These are phyloP conservation scores for Gamarada debralockiae DNA, from an alignment of 495 filamentous ascomycete species.

Conservation along the genomic window DNA sequence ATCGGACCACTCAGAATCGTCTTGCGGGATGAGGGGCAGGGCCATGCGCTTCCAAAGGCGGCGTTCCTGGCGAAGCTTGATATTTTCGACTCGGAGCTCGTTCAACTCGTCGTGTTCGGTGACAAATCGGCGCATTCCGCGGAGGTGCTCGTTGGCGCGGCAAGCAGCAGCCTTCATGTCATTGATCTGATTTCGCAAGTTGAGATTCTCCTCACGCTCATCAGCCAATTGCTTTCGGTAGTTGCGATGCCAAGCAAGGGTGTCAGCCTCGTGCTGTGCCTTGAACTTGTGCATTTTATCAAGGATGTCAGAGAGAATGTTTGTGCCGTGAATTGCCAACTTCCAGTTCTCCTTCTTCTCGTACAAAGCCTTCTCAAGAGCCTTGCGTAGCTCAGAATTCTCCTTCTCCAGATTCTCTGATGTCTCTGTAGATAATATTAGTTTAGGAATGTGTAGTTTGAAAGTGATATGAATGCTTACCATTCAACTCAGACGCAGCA, in stretches of 20 bases:
- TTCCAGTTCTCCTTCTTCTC: constrained; percentile 43
- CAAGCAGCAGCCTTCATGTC: constrained; percentile 50
- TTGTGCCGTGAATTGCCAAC: constrained; percentile 33
- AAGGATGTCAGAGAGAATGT: constrained; percentile 39
- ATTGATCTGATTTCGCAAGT: constrained; percentile 52
- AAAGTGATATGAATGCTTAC: constrained; percentile 27
- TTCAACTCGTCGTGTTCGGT: constrained; percentile 43
- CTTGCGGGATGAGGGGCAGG: constrained; percentile 42
- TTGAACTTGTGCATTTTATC: constrained; percentile 48
- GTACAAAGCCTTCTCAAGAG: constrained; percentile 45
- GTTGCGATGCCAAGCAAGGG: constrained; percentile 46
- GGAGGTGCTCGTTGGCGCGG: constrained; percentile 43
- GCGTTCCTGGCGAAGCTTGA: constrained; percentile 41
- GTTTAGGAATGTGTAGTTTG: constrained; percentile 2
- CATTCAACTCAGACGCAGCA: constrained; percentile 44
- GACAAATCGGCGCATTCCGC: constrained; percentile 41
- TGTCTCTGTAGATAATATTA: constrained; percentile 15
- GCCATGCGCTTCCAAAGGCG: constrained; percentile 55
- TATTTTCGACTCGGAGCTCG: constrained; percentile 41
- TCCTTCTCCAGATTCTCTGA: constrained; percentile 44
- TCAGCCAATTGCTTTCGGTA: constrained; percentile 53
- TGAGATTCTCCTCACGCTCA: constrained; percentile 51
- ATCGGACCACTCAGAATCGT: constrained; percentile 49
- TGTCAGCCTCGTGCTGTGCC: constrained; percentile 43
- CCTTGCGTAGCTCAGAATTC: constrained; percentile 46